Base-by-base conservation (phyloP, 768 basidiomycete species). In the Rhodotorula graminis region DNA sequence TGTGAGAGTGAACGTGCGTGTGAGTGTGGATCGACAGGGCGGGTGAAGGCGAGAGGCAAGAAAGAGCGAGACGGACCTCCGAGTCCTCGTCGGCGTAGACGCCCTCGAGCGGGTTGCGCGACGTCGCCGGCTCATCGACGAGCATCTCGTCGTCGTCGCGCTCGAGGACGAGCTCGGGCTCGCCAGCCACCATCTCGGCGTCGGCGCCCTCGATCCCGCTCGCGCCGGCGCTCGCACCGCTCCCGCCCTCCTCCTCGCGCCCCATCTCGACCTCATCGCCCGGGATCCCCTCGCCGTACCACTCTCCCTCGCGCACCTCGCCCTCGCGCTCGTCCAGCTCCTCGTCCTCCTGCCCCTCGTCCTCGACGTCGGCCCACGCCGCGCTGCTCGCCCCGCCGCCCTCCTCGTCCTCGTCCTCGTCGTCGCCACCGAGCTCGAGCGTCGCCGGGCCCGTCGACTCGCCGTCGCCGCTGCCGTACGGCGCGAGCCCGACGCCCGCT, bases 1-100 rank as follows among this genome's bases (percentile, higher is more conserved):
- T 9, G 23, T 5, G 2, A 27, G 37, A 6, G 49, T 5, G 40
- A 6, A 9, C 15, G 3, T 11, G 31, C 7, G n/a, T 27, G 46
- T 29, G 10, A 42, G 49, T 5, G 49, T 50, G n/a, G n/a, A n/a
- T n/a, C n/a, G n/a, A n/a, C 23, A 25, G 12, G 18, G 49, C 50
- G 1, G 25, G 3, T 8, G 29, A n/a, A n/a, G n/a, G n/a, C 14
- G 37, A 55, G n/a, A 18, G n/a, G 21, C 18, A 15, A 8, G 18
- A 52, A 2, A 18, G 44, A 46, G 44, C 12, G 18, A 12, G 6
- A 29, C 65, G 31, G 11, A 72, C 70, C 65, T 72, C 71, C 0
- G 71, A 72, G 31, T 72, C 71, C 46, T 72, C 71, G 29, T 59
- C 65, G 0, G 65, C 60, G 61, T 67, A 57, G 14, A 50, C 33